phyloP scores from a whole-genome alignment of 208 protist genomes.

The Crithidia expoeki region DNA sequence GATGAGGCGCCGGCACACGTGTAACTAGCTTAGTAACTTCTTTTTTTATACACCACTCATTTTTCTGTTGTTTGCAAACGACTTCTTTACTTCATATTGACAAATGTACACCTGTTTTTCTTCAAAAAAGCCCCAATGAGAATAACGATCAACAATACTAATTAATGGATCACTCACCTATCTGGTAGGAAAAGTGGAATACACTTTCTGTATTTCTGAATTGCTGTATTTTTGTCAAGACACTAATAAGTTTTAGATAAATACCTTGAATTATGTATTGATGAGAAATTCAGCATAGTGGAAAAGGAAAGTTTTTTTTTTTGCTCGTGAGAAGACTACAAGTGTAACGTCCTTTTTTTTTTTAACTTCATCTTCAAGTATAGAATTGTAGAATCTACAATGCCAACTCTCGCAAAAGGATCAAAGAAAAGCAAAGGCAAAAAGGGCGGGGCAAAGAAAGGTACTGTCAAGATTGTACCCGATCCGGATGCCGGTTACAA shows the following conservation, averaged over 20 bases:
- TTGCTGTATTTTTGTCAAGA: no score
- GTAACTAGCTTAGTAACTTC: constrained; percentile 1
- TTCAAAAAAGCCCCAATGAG: no score
- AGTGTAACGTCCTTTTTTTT: constrained; percentile 4
- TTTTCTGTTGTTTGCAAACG: not conserved
- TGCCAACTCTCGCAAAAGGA: constrained; percentile 9
- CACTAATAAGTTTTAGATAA: no score
- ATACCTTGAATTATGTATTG: no score
- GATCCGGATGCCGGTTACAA: constrained; percentile 57
- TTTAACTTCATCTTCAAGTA: constrained; percentile 12
- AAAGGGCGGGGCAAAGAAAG: constrained; percentile 35
- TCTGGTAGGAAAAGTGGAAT: no score
- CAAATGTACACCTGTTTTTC: constrained; percentile 1
- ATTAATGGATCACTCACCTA: no score
- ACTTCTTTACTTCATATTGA: constrained; percentile 15
- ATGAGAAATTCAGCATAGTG: no score
- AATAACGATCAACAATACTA: no score
- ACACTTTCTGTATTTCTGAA: no score
- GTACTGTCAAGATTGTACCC: constrained; percentile 23
- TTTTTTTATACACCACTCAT: constrained; percentile 7
- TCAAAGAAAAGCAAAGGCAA: constrained; percentile 40
- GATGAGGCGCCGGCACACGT: constrained; percentile 15
- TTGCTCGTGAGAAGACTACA: no score
- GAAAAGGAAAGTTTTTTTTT: not conserved
- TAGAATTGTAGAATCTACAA: constrained; percentile 9